Evolutionary conservation across 2,329 filamentous ascomycete genomes (phyloP).

Genomic region (Rutstroemia sp.): DNA sequence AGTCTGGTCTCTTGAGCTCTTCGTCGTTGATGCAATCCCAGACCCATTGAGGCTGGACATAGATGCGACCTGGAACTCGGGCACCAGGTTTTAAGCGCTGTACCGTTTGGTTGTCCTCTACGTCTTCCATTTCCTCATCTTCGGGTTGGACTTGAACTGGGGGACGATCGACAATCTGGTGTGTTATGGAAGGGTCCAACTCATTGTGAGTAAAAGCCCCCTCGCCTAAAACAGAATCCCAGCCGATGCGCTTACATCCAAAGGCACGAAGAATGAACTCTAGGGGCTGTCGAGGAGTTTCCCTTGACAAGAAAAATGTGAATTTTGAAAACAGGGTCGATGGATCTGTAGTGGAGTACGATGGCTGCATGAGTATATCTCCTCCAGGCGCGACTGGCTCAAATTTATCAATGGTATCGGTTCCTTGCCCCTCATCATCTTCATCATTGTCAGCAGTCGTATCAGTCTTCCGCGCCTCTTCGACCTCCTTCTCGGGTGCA

Average conservation of each 20-base stretch:
- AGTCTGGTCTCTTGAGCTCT: constrained; percentile 75
- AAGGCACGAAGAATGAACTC: constrained; percentile 93
- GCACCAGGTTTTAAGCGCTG: constrained; percentile 54
- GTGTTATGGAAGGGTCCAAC: constrained; percentile 80
- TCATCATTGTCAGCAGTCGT: constrained; percentile 29
- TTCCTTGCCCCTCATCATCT: constrained; percentile 40
- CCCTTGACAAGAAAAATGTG: constrained; percentile 88
- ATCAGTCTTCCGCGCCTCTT: constrained; percentile 34
- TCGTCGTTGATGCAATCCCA: constrained; percentile 96
- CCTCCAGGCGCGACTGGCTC: constrained; percentile 76
- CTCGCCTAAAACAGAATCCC: constrained; percentile 85
- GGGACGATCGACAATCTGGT: constrained; percentile 92
- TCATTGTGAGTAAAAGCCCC: constrained; percentile 91
- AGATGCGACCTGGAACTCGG: constrained; percentile 83
- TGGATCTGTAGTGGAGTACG: constrained; percentile 55
- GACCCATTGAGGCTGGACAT: constrained; percentile 96
- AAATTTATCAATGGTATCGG: constrained; percentile 80
- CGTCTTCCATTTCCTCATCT: constrained; percentile 39
- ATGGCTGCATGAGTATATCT: constrained; percentile 78
- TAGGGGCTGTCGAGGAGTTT: constrained; percentile 81
- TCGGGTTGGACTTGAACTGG: constrained; percentile 50
- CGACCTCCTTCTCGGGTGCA: constrained; percentile 39
- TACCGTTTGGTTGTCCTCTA: constrained; percentile 54
- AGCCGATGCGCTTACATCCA: constrained; percentile 91
- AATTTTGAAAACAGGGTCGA: constrained; percentile 77